Percentiles rank a stretch among this genome's conserved stretches.
Evolutionary conservation across 441 rosid species (phyloP).

Genomic region (Croton laevigatus): DNA sequence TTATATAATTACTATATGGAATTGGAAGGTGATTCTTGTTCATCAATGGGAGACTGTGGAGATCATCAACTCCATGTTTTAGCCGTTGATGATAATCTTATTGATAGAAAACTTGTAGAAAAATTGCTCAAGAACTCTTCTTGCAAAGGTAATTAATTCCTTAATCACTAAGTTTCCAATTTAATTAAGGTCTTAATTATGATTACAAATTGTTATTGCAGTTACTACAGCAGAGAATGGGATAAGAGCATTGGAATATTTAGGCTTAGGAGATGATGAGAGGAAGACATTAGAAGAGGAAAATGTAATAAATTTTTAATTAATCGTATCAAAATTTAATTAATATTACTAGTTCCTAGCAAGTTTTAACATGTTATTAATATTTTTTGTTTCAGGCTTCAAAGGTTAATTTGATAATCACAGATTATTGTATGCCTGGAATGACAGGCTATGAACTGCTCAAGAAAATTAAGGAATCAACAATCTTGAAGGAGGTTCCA

Average conservation of each 20-base stretch:
- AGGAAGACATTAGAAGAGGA: constrained; percentile 15
- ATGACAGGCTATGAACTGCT: constrained; percentile 91
- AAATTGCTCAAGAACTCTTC: constrained; percentile 67
- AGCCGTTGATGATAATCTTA: constrained; percentile 85
- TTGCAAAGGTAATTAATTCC: constrained; percentile 56
- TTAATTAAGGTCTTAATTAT: not conserved
- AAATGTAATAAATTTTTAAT: constrained; percentile 15
- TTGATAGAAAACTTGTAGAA: constrained; percentile 75
- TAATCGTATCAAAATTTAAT: too few species aligned
- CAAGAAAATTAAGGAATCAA: constrained; percentile 81
- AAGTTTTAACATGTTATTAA: not conserved
- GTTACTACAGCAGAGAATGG: constrained; percentile 89
- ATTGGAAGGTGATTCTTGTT: constrained; percentile 27
- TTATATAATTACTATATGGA: not conserved
- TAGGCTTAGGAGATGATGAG: constrained; percentile 52
- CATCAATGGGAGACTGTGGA: constrained; percentile 27
- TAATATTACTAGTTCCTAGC: too few species aligned
- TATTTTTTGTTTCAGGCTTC: constrained; percentile 37
- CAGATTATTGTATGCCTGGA: constrained; percentile 93
- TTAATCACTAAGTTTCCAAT: not conserved
- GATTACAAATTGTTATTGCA: constrained; percentile 17
- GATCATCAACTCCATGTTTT: constrained; percentile 61
- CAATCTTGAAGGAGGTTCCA: constrained; percentile 65
- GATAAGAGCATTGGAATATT: constrained; percentile 61
- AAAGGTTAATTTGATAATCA: constrained; percentile 69